Evolutionary conservation across 2,329 filamentous ascomycete species (phyloP).

Genomic region (Colletotrichum sp.): DNA sequence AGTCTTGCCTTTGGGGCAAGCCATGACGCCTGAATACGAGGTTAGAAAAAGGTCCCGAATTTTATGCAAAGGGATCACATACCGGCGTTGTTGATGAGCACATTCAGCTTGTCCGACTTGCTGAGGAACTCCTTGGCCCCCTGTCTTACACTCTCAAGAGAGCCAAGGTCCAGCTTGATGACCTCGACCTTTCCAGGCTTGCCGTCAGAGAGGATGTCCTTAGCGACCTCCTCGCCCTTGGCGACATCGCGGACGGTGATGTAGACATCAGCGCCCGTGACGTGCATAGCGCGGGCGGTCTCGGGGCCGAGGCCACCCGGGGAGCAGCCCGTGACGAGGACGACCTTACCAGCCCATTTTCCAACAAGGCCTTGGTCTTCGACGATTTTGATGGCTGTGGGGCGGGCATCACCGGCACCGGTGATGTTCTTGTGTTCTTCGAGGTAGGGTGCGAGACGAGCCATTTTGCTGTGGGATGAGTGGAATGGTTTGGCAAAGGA

Average conservation of each 20-base stretch:
- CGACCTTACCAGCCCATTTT: slow-evolving; percentile 15
- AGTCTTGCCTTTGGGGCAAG: slow-evolving; percentile 20
- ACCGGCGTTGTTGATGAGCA: slow-evolving; percentile 29
- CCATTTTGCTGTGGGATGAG: not conserved
- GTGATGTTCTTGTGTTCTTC: slow-evolving; percentile 2
- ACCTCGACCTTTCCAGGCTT: slow-evolving; percentile 31
- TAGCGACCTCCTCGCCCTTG: slow-evolving; percentile 13
- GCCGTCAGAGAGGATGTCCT: slow-evolving; percentile 14
- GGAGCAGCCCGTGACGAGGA: slow-evolving; percentile 39
- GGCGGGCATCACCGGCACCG: slow-evolving; percentile 23
- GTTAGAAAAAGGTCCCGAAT: not conserved
- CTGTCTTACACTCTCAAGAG: slow-evolving; percentile 31
- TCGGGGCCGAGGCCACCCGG: slow-evolving; percentile 46
- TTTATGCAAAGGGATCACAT: not conserved
- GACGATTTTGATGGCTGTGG: slow-evolving; percentile 21
- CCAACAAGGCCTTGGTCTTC: slow-evolving; percentile 20
- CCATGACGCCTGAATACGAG: not conserved
- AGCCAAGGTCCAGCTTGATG: slow-evolving; percentile 34
- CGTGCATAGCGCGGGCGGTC: slow-evolving; percentile 32
- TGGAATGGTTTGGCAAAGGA: not conserved
- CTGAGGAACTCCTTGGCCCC: slow-evolving; percentile 25
- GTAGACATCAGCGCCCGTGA: slow-evolving; percentile 16
- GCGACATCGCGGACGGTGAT: slow-evolving; percentile 10
- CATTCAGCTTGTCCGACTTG: slow-evolving; percentile 19
- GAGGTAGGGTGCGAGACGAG: slow-evolving; percentile 10